These are phyloP conservation scores for Trametes hirsuta DNA, from an alignment of 1,284 basidiomycete genomes.

Conservation along the genomic window DNA sequence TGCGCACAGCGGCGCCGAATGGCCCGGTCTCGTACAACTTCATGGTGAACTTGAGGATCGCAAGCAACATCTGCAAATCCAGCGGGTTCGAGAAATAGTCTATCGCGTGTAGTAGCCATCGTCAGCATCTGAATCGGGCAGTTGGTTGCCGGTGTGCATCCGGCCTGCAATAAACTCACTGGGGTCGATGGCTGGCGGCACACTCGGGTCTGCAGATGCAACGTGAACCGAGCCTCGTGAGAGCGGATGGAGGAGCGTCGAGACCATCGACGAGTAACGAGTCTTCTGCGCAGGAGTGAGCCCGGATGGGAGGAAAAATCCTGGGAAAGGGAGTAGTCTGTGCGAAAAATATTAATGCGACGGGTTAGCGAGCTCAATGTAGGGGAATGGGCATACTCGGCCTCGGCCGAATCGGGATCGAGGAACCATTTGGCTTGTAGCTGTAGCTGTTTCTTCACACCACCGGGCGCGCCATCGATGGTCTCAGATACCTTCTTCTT, in stretches of 20 bases:
- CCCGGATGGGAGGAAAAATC: neutral
- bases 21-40: conserved; percentile 18
- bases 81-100: conserved; percentile 4
- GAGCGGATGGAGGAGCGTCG: conserved; percentile 25
- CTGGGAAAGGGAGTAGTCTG: conserved; percentile 10
- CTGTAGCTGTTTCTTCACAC: conserved; percentile 11
- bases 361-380: too few relatives aligned
- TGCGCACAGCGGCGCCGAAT: conserved; percentile 12
- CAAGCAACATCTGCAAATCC: conserved; percentile 18
- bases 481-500: neutral
- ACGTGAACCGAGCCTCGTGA: conserved; percentile 47
- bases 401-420: conserved; percentile 7
- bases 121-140: too few relatives aligned
- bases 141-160: too few relatives aligned
- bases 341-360: neutral
- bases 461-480: neutral
- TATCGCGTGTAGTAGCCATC: neutral
- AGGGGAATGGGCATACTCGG: neutral
- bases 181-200: conserved; percentile 50
- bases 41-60: conserved; percentile 10
- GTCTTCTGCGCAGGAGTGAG: neutral
- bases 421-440: conserved; percentile 6
- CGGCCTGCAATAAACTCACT: neutral
- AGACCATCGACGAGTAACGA: conserved; percentile 7
- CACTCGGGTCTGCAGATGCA: conserved; percentile 41